Evolutionary conservation across 2,329 filamentous ascomycete genomes (phyloP).

Genomic region (Aspergillus texensis): DNA sequence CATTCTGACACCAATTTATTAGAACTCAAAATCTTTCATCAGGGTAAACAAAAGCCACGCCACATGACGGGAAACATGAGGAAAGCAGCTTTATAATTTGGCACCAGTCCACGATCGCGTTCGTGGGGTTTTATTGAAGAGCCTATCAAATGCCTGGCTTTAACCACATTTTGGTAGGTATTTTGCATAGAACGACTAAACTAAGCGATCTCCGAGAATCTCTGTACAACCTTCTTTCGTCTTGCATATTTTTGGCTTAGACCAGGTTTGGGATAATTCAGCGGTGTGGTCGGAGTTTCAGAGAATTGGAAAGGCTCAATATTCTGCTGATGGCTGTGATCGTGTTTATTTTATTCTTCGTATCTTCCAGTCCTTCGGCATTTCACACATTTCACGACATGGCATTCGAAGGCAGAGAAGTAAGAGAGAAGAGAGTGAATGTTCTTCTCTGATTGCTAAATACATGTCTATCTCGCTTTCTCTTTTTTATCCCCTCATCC

Average conservation of each 20-base stretch:
- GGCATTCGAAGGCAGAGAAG: neutral
- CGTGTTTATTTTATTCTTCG: constrained; percentile 10
- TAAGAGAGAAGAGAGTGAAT: neutral
- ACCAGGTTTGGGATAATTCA: constrained; percentile 18
- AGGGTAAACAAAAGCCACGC: constrained; percentile 1
- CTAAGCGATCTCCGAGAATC: constrained; percentile 19
- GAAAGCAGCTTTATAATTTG: constrained; percentile 12
- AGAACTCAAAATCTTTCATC: constrained; percentile 11
- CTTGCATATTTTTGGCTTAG: constrained; percentile 21
- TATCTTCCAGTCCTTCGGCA: constrained; percentile 8
- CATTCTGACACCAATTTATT: constrained; percentile 15
- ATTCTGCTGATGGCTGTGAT: neutral
- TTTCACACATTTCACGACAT: neutral
- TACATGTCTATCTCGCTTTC: neutral
- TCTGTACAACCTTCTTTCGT: constrained; percentile 12
- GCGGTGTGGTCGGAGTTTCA: neutral
- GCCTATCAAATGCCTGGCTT: constrained; percentile 14
- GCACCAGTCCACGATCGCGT: constrained; percentile 16
- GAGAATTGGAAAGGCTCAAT: constrained; percentile 8
- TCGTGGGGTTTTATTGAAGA: constrained; percentile 17
- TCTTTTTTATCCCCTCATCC: constrained; percentile 1
- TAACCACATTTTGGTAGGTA: constrained; percentile 14
- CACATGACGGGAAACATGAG: constrained; percentile 19
- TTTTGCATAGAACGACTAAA: constrained; percentile 29
- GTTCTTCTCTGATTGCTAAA: constrained; percentile 7